A percentile compares a stretch with the other conserved stretches of the same genome.
Evolutionary conservation across 805 yeast genomes (phyloP).

Genomic region (Grigorovia yakushimaensis): DNA sequence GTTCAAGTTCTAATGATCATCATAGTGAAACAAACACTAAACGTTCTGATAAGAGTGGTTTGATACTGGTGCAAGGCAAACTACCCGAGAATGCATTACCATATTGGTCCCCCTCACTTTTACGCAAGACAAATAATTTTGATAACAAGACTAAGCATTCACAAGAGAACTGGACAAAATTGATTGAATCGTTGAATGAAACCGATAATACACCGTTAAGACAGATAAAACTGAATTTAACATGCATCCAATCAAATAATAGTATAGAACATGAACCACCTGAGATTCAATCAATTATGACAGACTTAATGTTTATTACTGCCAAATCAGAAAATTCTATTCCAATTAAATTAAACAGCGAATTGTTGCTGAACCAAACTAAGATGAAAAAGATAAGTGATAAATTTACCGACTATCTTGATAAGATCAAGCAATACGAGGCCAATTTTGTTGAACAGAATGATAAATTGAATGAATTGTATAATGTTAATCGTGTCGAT

Average conservation of each 20-base stretch:
- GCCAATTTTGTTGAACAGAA: slow-evolving; percentile 14
- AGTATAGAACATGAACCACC: slow-evolving; percentile 20
- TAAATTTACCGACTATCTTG: slow-evolving; percentile 10
- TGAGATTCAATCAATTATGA: slow-evolving; percentile 16
- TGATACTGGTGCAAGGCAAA: slow-evolving; percentile 19
- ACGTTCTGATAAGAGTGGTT: slow-evolving; percentile 17
- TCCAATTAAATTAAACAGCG: slow-evolving; percentile 31
- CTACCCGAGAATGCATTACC: slow-evolving; percentile 28
- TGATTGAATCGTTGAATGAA: slow-evolving; percentile 16
- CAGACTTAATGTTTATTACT: slow-evolving; percentile 27
- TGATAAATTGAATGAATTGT: slow-evolving; percentile 16
- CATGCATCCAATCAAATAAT: slow-evolving; percentile 23
- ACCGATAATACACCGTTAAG: slow-evolving; percentile 20
- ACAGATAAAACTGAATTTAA: slow-evolving; percentile 19
- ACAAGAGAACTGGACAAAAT: slow-evolving; percentile 23
- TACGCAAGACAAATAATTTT: slow-evolving; percentile 25
- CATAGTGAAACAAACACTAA: not conserved
- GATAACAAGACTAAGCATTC: slow-evolving; percentile 23
- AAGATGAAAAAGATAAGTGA: slow-evolving; percentile 13
- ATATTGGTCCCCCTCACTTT: slow-evolving; percentile 28
- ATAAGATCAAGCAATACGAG: slow-evolving; percentile 7
- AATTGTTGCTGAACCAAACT: slow-evolving; percentile 17
- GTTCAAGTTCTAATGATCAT: not conserved
- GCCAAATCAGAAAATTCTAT: slow-evolving; percentile 27
- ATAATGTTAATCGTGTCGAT: slow-evolving; percentile 11